Evolutionary conservation across 345 rosid species (phyloP).

Genomic region (Hibiscus tridactylites): DNA sequence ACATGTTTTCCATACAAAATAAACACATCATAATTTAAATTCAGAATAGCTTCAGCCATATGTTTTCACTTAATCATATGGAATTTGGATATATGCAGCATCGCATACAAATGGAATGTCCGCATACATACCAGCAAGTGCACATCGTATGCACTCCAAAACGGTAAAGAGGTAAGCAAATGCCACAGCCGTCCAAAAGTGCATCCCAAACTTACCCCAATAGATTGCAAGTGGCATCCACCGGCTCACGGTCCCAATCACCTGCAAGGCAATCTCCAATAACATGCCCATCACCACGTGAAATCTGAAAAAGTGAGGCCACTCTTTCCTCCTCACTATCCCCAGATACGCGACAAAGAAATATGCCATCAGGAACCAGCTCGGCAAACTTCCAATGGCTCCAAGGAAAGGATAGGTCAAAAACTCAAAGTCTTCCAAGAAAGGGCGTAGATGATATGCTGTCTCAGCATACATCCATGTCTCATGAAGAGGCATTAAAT

Average conservation of each 20-base stretch:
- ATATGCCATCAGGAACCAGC: conserved; percentile 83
- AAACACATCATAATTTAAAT: not conserved
- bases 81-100: conserved; percentile 88
- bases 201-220: conserved; percentile 86
- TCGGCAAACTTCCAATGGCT: conserved; percentile 59
- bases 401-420: conserved; percentile 70
- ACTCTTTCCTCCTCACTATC: conserved; percentile 71
- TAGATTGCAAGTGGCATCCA: conserved; percentile 68
- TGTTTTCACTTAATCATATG: conserved; percentile 38
- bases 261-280: conserved; percentile 75
- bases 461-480: conserved; percentile 96
- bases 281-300: conserved; percentile 88
- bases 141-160: conserved; percentile 71
- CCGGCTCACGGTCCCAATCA: conserved; percentile 62
- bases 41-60: not conserved
- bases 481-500: conserved; percentile 89
- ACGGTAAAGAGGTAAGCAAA: conserved; percentile 71
- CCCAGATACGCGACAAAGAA: conserved; percentile 75
- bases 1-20: not conserved
- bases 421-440: conserved; percentile 49
- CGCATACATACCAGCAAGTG: conserved; percentile 82
- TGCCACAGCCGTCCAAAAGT: conserved; percentile 71
- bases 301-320: conserved; percentile 89
- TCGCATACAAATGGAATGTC: conserved; percentile 73
- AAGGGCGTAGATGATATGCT: conserved; percentile 68